Evolutionary conservation across 345 rosid genomes (phyloP), one percentile per base, ranked within the genome.

Genomic region (Syzygium oleosum): DNA sequence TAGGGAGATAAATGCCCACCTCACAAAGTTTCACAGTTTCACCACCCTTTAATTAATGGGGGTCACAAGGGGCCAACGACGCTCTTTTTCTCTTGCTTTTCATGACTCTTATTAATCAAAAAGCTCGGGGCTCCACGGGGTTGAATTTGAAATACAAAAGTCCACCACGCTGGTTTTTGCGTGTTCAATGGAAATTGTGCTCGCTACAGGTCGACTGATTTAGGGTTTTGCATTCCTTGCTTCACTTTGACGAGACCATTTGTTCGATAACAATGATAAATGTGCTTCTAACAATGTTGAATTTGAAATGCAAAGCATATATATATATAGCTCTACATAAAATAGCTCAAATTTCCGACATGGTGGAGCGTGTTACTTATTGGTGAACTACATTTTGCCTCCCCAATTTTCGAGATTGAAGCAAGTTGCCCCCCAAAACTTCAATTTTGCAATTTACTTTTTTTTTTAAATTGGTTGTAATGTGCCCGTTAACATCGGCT

Each of bases 11-110:
- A 85, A 59, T 85, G 22, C 56, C 85, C 88, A 78, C 73, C 88
- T 77, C 84, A 46, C 58, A 38, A 52, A 65, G 56, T 61, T 63
- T 52, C 84, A 87, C 85, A 79, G 85, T 49, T 34, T 87, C 88
- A 87, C 88, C 80, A 15, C 84, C 85, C 84, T 84, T 59, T 84
- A 52, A 87, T 87, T 87, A 84, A 87, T 87, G 89, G 59, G 43
- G 55, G 86, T 87, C 89, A 87, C 89, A 87, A 31, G 89, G 59
- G 10, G 53, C 52, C 85, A 23, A 68, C 86, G 85, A 84, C 86
- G 89, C 86, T 84, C 86, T 87, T 59, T 73, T 84, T 68, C 89
- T 55, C 68, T 87, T 79, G 59, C 86, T 87, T 87, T 84, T 87
- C 89, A 87, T 87, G 89, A 87, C 63, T 87, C 84, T 65, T 61